These are phyloP conservation scores for Inonotus hispidus DNA, from an alignment of 1,284 basidiomycete species.

Conservation along the genomic window DNA sequence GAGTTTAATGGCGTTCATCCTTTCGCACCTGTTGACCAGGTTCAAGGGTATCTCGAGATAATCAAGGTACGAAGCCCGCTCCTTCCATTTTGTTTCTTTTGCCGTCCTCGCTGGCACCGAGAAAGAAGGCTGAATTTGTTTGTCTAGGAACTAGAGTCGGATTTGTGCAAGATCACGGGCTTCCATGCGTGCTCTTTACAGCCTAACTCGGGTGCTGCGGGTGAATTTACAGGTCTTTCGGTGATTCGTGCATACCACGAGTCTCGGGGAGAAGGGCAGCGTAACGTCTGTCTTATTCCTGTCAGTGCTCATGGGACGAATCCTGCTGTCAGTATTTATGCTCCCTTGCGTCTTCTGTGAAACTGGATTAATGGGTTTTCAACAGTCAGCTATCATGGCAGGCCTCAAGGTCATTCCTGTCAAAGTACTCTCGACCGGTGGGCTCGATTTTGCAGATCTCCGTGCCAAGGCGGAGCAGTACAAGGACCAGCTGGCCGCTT, in stretches of 20 bases:
- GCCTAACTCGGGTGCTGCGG: constrained; percentile 96
- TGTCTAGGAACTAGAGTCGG: constrained; percentile 70
- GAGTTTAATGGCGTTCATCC: constrained; percentile 90
- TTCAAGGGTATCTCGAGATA: constrained; percentile 79
- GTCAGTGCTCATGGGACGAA: constrained; percentile 96
- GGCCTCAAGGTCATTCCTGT: constrained; percentile 94
- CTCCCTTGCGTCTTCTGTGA: neutral
- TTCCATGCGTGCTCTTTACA: constrained; percentile 94
- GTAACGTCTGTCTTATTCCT: constrained; percentile 93
- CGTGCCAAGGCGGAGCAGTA: constrained; percentile 85
- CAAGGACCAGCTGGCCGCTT: constrained; percentile 88
- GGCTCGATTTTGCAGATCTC: constrained; percentile 85
- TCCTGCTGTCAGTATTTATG: constrained; percentile 65
- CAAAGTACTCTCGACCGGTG: constrained; percentile 85
- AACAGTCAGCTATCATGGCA: constrained; percentile 93
- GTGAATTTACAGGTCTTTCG: constrained; percentile 91
- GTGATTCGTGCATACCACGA: constrained; percentile 95
- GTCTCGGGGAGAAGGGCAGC: constrained; percentile 78
- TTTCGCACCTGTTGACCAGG: constrained; percentile 88
- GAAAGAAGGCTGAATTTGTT: constrained; percentile 29
- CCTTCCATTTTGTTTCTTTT: no score
- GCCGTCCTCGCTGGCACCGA: constrained; percentile 12
- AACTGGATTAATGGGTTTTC: constrained; percentile 17
- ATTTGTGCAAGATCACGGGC: constrained; percentile 92
- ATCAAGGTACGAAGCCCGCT: constrained; percentile 52